A percentile compares a stretch with the other conserved stretches of the same genome.
phyloP scores from a whole-genome alignment of 805 yeast species.

The Yarrowia sp. region DNA sequence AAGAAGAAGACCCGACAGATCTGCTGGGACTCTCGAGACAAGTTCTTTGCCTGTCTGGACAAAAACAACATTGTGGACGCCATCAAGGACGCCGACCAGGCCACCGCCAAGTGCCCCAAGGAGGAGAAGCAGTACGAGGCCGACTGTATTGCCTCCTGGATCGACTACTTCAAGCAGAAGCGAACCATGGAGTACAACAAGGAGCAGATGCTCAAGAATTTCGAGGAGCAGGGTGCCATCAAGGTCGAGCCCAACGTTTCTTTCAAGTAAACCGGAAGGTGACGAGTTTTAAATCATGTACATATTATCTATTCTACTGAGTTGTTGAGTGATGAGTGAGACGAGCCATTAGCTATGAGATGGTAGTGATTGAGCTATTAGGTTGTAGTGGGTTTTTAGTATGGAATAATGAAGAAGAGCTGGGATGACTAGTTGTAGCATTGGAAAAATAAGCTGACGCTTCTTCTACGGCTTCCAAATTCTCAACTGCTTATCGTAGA shows the following conservation, averaged over 20 bases:
- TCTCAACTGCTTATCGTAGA: constrained; percentile 85
- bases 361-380: too few relatives aligned
- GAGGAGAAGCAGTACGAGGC: constrained; percentile 66
- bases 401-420: too few relatives aligned
- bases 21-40: constrained; percentile 93
- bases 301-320: constrained; percentile 33
- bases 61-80: constrained; percentile 72
- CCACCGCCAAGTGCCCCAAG: constrained; percentile 63
- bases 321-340: too few relatives aligned
- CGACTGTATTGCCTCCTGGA: constrained; percentile 90
- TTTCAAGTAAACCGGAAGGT: constrained; percentile 40
- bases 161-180: constrained; percentile 86
- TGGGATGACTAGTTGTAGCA: background rate
- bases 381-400: too few relatives aligned
- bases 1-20: constrained; percentile 70
- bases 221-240: constrained; percentile 70
- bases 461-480: constrained; percentile 58
- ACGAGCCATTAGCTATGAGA: too few relatives aligned
- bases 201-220: constrained; percentile 69
- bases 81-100: constrained; percentile 53
- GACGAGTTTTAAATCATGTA: constrained; percentile 15
- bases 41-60: constrained; percentile 76
- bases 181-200: constrained; percentile 77
- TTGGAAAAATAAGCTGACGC: too few relatives aligned
- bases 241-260: constrained; percentile 41